Evolutionary conservation across 768 basidiomycete species (phyloP).

Genomic region (Russula sp.): DNA sequence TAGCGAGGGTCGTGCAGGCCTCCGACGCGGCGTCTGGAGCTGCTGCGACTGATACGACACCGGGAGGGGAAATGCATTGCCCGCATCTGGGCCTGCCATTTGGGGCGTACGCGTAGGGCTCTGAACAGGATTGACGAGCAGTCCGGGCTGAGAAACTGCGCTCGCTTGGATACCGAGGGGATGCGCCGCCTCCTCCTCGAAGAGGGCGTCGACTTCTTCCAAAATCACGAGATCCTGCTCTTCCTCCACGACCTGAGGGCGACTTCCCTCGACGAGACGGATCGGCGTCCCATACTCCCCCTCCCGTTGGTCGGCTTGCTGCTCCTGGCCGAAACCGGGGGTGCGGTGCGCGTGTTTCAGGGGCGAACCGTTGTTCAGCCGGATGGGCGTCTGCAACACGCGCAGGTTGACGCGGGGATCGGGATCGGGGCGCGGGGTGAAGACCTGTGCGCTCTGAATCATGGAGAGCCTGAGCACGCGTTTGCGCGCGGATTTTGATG

Average conservation of each 20-base stretch:
- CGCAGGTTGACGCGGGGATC: constrained; percentile 60
- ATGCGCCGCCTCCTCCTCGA: constrained; percentile 3
- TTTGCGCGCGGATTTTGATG: constrained; percentile 28
- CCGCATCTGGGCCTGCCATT: constrained; percentile 7
- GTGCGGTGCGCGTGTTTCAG: constrained; percentile 21
- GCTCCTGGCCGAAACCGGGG: constrained; percentile 8
- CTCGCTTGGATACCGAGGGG: constrained; percentile 15
- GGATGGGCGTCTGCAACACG: constrained; percentile 53
- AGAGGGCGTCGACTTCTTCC: constrained; percentile 50
- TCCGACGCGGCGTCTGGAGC: constrained; percentile 26
- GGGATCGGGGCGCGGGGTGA: constrained; percentile 55
- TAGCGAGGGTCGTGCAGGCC: constrained; percentile 40
- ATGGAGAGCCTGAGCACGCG: constrained; percentile 62
- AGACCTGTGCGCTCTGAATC: constrained; percentile 70
- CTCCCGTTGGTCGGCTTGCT: constrained; percentile 34
- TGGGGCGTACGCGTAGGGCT: constrained; percentile 12
- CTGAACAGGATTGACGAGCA: constrained; percentile 12
- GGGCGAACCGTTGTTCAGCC: constrained; percentile 23
- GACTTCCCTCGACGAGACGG: constrained; percentile 57
- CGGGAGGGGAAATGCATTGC: constrained; percentile 17
- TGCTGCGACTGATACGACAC: constrained; percentile 25
- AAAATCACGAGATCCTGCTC: constrained; percentile 66
- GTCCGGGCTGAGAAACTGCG: constrained; percentile 1
- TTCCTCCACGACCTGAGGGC: constrained; percentile 64
- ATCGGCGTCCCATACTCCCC: constrained; percentile 43